phyloP scores from a whole-genome alignment of 257 asterid genomes.

The Vinca minor region DNA sequence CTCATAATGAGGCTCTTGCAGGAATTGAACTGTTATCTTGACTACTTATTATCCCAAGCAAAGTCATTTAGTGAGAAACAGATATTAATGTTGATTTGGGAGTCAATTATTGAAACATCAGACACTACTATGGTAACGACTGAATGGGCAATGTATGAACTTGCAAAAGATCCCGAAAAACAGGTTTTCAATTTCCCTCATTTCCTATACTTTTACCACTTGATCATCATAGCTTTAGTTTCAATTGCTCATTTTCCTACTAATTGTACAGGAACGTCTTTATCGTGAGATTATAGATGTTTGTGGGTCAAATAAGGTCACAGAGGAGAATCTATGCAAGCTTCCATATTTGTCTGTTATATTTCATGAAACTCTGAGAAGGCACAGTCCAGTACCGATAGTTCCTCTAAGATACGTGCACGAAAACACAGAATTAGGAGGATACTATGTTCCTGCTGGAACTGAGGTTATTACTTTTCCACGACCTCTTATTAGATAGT shows the following conservation, averaged over 20 bases:
- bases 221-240: not conserved
- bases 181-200: conserved; percentile 41
- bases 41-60: conserved; percentile 54
- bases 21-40: conserved; percentile 58
- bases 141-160: conserved; percentile 94
- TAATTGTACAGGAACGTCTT: conserved; percentile 33
- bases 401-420: conserved; percentile 70
- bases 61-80: conserved; percentile 57
- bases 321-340: conserved; percentile 59
- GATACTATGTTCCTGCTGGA: conserved; percentile 62
- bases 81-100: conserved; percentile 66
- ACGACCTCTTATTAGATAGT: not conserved
- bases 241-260: not conserved
- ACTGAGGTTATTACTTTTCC: conserved; percentile 45
- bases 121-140: conserved; percentile 65
- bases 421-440: conserved; percentile 77
- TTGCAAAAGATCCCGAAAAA: conserved; percentile 51
- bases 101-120: conserved; percentile 73
- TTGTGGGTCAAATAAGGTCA: conserved; percentile 45
- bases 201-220: not conserved
- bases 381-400: conserved; percentile 64
- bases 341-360: conserved; percentile 75
- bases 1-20: conserved; percentile 20
- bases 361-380: conserved; percentile 79
- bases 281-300: conserved; percentile 38